Evolutionary conservation across 139 green algal species (phyloP).

Genomic region (Micromonas commoda): DNA sequence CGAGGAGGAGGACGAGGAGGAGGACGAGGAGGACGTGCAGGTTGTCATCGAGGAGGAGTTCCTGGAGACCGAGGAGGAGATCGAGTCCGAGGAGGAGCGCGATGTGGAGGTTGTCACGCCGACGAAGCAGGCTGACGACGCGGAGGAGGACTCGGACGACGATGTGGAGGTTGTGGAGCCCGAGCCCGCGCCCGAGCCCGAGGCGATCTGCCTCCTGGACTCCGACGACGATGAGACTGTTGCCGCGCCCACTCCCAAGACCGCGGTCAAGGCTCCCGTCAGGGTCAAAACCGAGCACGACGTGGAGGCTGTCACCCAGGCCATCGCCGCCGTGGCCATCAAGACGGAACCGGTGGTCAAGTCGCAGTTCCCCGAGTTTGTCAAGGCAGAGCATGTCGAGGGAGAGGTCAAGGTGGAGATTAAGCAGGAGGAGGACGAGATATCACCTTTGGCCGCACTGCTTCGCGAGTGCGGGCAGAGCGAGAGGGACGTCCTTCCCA

Average conservation of each 20-base stretch:
- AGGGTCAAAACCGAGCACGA: neutral
- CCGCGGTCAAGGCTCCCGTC: too few relatives aligned
- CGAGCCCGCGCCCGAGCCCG: too few relatives aligned
- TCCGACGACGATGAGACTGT: too few relatives aligned
- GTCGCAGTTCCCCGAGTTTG: neutral
- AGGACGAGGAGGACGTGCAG: too few relatives aligned
- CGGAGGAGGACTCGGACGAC: too few relatives aligned
- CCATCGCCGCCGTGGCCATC: neutral
- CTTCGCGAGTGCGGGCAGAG: constrained; percentile 13
- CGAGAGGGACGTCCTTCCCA: neutral
- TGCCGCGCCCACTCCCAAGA: too few relatives aligned
- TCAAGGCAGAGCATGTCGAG: neutral
- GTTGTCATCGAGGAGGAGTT: neutral
- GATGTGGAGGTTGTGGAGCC: too few relatives aligned
- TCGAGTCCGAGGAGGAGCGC: neutral
- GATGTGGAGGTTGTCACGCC: too few relatives aligned
- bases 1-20: too few relatives aligned
- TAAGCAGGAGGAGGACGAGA: neutral
- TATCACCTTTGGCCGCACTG: neutral
- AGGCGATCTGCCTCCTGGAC: too few relatives aligned
- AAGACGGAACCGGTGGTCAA: neutral
- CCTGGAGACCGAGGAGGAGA: neutral
- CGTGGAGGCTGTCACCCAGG: neutral
- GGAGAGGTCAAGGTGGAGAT: neutral
- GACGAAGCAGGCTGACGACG: too few relatives aligned